Base-by-base conservation (phyloP, 805 yeast species). In the Candida silvatica region DNA sequence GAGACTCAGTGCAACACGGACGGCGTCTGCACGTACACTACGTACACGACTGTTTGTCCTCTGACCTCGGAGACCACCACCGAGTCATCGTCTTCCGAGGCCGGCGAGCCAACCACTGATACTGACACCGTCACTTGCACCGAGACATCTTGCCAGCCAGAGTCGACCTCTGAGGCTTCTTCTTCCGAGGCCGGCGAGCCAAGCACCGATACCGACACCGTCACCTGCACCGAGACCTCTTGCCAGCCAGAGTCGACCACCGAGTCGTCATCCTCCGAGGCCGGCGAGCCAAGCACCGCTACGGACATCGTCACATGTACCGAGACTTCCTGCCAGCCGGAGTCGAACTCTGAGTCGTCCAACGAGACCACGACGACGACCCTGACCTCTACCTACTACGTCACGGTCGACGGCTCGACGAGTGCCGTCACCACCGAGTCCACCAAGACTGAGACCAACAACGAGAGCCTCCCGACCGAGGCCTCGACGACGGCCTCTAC, bases 321-420 rank as follows among this genome's bases (percentile, higher is more conserved):
- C 12, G 28, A 25, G 17, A 29, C 39, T n/a, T 24, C 28, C 31
- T 27, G 20, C 5, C 34, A 14, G 12, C 12, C 20, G 31, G 29
- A 8, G 20, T 26, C 11, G 36, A 24, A 17, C 32, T 34, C 24
- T 37, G 18, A 15, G 26, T 27, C 18, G 22, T n/a, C 16, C 38
- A n/a, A n/a, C 14, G 15, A 31, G 15, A 44, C 47, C 17, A 47
- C 51, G 19, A 45, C 49, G 5, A 37, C 17, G 11, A 45, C 51
- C 3, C 17, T 31, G 6, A 45, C 48, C 6, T 33, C 39, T 6
- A 46, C 51, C 15, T 18, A 38, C 15, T 41, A 31, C 25, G 20
- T 35, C 28, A 47, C 51, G 15, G 20, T 37, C 12, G 29, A 15
- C 18, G 22, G 34, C 16, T 18, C 23, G 27, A 29, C 36, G 32